Base-by-base conservation (phyloP, 78 protist species). In the Dictyostelium capitatum region DNA sequence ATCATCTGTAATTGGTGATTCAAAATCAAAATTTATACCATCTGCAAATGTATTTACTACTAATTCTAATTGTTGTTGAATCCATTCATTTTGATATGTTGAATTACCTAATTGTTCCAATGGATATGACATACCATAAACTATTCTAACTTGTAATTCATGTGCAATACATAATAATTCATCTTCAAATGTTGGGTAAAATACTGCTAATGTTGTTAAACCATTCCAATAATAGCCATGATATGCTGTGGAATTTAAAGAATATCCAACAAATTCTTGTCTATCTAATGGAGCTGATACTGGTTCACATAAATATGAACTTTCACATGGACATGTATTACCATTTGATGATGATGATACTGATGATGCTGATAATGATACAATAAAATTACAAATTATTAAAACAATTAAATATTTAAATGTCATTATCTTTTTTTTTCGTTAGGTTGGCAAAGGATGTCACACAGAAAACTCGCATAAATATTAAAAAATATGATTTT, bases 21-120 rank as follows among this genome's bases (percentile, higher is more conserved):
- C 96, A 43, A 81, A 65, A 72, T 93, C 96, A 12, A 93, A 74
- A 57, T 93, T 93, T 28, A 93, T 8, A 20, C 96, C 96, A 65
- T 93, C 96, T 11, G 59, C 28, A 79, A 30, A 48, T 70, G 51
- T 57, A 25, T n/a, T 11, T 72, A 64, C 72, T 25, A 93, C 96
- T 15, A 43, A 15, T 46, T 83, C 57, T 3, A 93, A 3, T 46
- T 83, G 91, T 15, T 50, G 17, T 32, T 57, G 78, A 78, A 93
- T 79, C 92, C 92, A 93, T 56, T 78, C 50, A 0, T 74, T 59
- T 53, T 80, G 81, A 23, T n/a, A 43, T n/a, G 83, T 78, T 6
- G 51, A 62, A 46, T 79, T 93, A 9, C 72, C 53, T 1, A 93
- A n/a, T 47, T 84, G 67, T 32, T 15, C 25, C n/a, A 93, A 15